These are phyloP conservation scores for Boletus patriciae DNA, from an alignment of 768 basidiomycete genomes.

Conservation along the genomic window DNA sequence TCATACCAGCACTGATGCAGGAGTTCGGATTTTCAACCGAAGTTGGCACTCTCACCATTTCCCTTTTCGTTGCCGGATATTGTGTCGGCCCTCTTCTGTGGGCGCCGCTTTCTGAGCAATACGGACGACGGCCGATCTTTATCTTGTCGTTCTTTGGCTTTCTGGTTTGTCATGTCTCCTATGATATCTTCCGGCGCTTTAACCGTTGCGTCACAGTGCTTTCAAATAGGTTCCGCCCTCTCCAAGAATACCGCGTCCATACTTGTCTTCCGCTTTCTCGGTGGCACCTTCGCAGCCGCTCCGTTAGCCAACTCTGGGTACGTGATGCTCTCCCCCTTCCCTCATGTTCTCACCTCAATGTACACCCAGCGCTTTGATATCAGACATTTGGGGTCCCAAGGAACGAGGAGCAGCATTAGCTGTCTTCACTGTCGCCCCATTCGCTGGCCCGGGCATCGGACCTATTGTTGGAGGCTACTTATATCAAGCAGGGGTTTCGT, in stretches of 20 bases:
- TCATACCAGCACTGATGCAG: slow-evolving; percentile 43
- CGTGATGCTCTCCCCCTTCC: slow-evolving; percentile 5
- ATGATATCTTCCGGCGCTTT: not conserved
- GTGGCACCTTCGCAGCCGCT: slow-evolving; percentile 66
- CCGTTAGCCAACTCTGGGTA: slow-evolving; percentile 72
- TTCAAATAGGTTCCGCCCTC: slow-evolving; percentile 64
- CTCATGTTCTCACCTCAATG: not conserved
- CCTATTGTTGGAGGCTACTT: slow-evolving; percentile 54
- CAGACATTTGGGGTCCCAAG: slow-evolving; percentile 63
- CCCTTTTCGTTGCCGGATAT: slow-evolving; percentile 70
- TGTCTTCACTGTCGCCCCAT: slow-evolving; percentile 63
- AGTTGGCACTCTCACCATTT: slow-evolving; percentile 54
- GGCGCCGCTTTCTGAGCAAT: slow-evolving; percentile 55
- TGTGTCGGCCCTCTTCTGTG: slow-evolving; percentile 61
- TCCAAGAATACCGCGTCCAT: slow-evolving; percentile 60
- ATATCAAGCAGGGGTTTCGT: slow-evolving; percentile 40
- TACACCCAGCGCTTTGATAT: slow-evolving; percentile 45
- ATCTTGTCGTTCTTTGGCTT: slow-evolving; percentile 57
- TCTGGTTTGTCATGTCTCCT: slow-evolving; percentile 36
- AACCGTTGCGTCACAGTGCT: slow-evolving; percentile 38
- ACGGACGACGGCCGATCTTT: slow-evolving; percentile 61
- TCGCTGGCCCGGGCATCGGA: slow-evolving; percentile 63
- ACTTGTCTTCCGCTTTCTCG: slow-evolving; percentile 70
- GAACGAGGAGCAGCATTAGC: slow-evolving; percentile 65
- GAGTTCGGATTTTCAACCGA: slow-evolving; percentile 52